Evolutionary conservation across 148 eudicot species (phyloP), one percentile per base, ranked within the genome.

Genomic region (Chenopodium formosanum): DNA sequence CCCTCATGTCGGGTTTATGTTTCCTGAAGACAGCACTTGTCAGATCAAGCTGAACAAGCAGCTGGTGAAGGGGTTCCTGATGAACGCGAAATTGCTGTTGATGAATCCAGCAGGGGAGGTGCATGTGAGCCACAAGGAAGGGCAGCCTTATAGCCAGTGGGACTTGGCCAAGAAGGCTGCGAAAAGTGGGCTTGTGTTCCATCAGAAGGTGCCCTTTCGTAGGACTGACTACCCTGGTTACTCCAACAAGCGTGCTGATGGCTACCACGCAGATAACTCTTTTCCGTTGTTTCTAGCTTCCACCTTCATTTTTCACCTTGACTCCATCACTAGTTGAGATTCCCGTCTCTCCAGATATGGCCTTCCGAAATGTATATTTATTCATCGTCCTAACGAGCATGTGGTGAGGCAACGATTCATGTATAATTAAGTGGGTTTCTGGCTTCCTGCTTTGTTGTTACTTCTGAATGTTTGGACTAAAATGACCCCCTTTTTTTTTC

Each of bases 191-290:
- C 79, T 88, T 47, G 78, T 66, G 14, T 83, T 88, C 77, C 81
- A 68, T 25, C 82, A 75, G 62, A 75, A 70, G 56, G 73, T 78
- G 70, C 89, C 88, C 69, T 88, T 88, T 46, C 19, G 56, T 56
- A 83, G 79, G 79, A 32, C 66, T 4, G 86, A 83, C 65, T 88
- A 85, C 80, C 90, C 90, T 44, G 90, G 90, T 32, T 88, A 88
- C 74, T 76, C 52, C 73, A 85, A 85, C 86, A 88, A 85, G 85
- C 82, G 90, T 79, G 86, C 88, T 81, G 81, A 83, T 60, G 90
- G 90, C 31, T 77, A 29, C 66, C 52, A 34, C 34, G 77, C 90
- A 0, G 85, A 88, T 81, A 75, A 76, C 52, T 64, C 90, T 27
- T 88, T 88, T 58, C 79, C 22, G 8, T 78, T 88, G 82, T 87